Evolutionary conservation across 805 yeast species (phyloP), one percentile per base, ranked within the genome.

Genomic region (Debaryomyces hansenii): DNA sequence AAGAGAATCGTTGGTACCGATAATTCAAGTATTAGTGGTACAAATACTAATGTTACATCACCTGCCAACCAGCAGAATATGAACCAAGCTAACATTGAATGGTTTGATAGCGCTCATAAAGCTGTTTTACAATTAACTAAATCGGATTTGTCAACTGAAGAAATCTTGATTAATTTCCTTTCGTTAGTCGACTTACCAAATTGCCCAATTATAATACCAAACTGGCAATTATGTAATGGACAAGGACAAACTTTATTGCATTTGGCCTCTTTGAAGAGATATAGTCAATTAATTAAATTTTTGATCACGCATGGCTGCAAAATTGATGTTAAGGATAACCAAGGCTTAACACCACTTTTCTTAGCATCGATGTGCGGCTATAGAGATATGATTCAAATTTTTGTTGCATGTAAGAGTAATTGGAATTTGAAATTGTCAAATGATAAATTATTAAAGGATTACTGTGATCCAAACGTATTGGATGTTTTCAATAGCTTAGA

Each of bases 181-280:
- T 69, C 77, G 2, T 66, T 90, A 52, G 79, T 89, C 27, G 85
- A 84, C 50, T 66, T 81, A 51, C 88, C 80, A 41, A 88, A 77
- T 66, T 84, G 82, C 55, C 85, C 77, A 57, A 71, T 72, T 35
- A 79, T 72, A 40, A 69, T 74, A 14, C 88, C 92, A 16, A 88
- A 90, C 59, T 80, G 94, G 83, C 90, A 89, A 21, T 74, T 90
- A 53, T 82, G 90, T 56, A 94, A 91, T 48, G 52, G 67, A 24
- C 88, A 88, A 59, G 96, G 97, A 12, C 97, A 94, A 63, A 84
- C 95, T 0, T 74, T 94, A 74, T 69, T 94, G 42, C 99, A 94
- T 66, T 74, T 94, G 50, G 90, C 98, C 1, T 78, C 90, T 9
- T 63, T 87, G 48, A 83, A 85, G 59, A 92, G 92, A 16, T 87